phyloP scores from a whole-genome alignment of 371 early-diverging fungal species.

The Thermomucor indicae-seudaticae region DNA sequence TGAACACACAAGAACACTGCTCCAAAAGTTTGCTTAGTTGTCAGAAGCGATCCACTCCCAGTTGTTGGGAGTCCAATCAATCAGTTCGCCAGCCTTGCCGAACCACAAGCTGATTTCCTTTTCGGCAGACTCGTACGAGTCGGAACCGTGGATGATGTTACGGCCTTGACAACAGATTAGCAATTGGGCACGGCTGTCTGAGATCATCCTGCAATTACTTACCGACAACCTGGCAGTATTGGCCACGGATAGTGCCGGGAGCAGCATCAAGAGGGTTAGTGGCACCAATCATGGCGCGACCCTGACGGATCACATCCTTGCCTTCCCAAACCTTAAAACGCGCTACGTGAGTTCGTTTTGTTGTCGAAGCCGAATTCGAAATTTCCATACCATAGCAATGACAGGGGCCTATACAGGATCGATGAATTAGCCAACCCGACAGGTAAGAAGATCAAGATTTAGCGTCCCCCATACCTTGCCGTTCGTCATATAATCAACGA shows the following conservation, averaged over 20 bases:
- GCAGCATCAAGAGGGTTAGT: conserved; percentile 77
- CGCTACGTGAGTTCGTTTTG: too few relatives aligned
- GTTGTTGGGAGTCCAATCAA: conserved; percentile 42
- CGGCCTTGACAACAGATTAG: conserved; percentile 51
- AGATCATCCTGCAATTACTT: too few relatives aligned
- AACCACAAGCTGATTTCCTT: conserved; percentile 93
- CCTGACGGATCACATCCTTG: conserved; percentile 85
- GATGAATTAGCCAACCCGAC: background rate
- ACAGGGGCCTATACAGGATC: conserved; percentile 54
- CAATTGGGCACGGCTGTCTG: too few relatives aligned
- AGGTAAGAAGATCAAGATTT: background rate
- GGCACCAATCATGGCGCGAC: conserved; percentile 87
- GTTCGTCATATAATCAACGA: conserved; percentile 73
- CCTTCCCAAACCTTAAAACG: conserved; percentile 95
- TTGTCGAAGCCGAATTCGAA: too few relatives aligned
- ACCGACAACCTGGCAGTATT: conserved; percentile 57
- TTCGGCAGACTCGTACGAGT: conserved; percentile 88
- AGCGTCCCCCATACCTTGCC: too few relatives aligned
- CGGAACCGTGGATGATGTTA: conserved; percentile 95
- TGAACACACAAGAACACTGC: too few relatives aligned
- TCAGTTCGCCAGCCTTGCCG: conserved; percentile 57
- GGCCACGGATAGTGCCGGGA: conserved; percentile 95
- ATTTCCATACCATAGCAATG: conserved; percentile 76
- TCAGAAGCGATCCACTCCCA: conserved; percentile 38
- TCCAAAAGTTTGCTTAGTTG: too few relatives aligned